Percentiles rank a stretch among this genome's conserved stretches.
Evolutionary conservation across 371 early-diverging fungal species (phyloP).

Genomic region (Mucor irregularis): DNA sequence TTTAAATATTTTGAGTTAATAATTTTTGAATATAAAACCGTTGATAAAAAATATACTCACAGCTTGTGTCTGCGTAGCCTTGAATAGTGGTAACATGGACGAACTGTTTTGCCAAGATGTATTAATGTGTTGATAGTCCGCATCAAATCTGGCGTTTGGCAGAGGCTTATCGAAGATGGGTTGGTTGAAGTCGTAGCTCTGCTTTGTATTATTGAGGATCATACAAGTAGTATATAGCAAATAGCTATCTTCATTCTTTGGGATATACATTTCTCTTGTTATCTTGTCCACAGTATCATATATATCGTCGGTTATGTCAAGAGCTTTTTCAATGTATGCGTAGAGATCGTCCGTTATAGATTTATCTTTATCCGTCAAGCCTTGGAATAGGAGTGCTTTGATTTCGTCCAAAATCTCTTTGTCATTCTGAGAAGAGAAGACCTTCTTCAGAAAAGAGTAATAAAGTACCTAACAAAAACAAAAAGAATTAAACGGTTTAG

Average conservation of each 20-base stretch:
- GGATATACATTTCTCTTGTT: slow-evolving; percentile 56
- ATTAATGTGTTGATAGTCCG: slow-evolving; percentile 52
- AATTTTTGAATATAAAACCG: not conserved
- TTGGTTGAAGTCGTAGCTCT: slow-evolving; percentile 57
- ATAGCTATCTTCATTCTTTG: slow-evolving; percentile 66
- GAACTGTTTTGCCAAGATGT: slow-evolving; percentile 59
- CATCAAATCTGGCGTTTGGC: slow-evolving; percentile 63
- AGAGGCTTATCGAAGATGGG: slow-evolving; percentile 63
- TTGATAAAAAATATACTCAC: slow-evolving; percentile 1
- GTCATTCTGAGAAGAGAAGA: slow-evolving; percentile 2
- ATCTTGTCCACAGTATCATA: slow-evolving; percentile 43
- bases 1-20: not conserved
- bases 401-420: not conserved
- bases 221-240: slow-evolving; percentile 62
- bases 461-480: slow-evolving; percentile 32
- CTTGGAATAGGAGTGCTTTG: slow-evolving; percentile 26
- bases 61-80: slow-evolving; percentile 45
- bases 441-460: slow-evolving; percentile 24
- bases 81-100: slow-evolving; percentile 74
- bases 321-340: slow-evolving; percentile 46
- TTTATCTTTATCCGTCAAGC: slow-evolving; percentile 56
- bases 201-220: slow-evolving; percentile 58
- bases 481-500: too few species aligned
- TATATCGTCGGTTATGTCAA: slow-evolving; percentile 37
- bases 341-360: slow-evolving; percentile 50